Evolutionary conservation across 2,329 filamentous ascomycete species (phyloP).

Genomic region (Didymella lethalis): DNA sequence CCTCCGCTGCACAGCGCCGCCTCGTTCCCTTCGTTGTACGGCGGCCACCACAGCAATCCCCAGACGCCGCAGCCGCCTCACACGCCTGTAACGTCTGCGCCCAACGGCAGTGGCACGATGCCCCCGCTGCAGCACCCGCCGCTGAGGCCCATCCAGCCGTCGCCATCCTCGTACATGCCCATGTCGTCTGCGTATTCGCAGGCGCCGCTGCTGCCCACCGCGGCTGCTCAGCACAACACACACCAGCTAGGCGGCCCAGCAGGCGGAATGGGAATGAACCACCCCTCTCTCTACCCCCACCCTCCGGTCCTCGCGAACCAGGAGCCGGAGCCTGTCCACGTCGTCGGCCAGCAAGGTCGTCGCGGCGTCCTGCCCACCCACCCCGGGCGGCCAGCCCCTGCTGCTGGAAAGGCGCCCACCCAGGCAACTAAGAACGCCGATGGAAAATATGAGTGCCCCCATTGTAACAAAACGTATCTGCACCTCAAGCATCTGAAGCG

Average conservation of each 20-base stretch:
- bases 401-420: slow-evolving; percentile 79
- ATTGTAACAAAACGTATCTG: slow-evolving; percentile 97
- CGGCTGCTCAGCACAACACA: slow-evolving; percentile 44
- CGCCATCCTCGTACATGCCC: slow-evolving; percentile 44
- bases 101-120: slow-evolving; percentile 43
- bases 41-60: slow-evolving; percentile 48
- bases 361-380: slow-evolving; percentile 91
- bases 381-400: slow-evolving; percentile 81
- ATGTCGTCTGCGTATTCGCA: slow-evolving; percentile 49
- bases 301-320: slow-evolving; percentile 50
- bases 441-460: slow-evolving; percentile 96
- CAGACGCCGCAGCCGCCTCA: slow-evolving; percentile 51
- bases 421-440: slow-evolving; percentile 96
- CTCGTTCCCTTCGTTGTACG: slow-evolving; percentile 45
- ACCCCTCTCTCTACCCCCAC: slow-evolving; percentile 51
- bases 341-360: slow-evolving; percentile 92
- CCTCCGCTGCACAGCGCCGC: slow-evolving; percentile 46
- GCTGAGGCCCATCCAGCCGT: slow-evolving; percentile 49
- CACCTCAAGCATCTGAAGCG: slow-evolving; percentile 98
- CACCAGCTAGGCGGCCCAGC: slow-evolving; percentile 49
- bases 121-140: slow-evolving; percentile 50
- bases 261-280: slow-evolving; percentile 46
- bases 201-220: slow-evolving; percentile 44
- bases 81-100: slow-evolving; percentile 46
- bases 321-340: slow-evolving; percentile 76